Base-by-base conservation (phyloP, 208 protist genomes). In the Herpetomonas muscarum region DNA sequence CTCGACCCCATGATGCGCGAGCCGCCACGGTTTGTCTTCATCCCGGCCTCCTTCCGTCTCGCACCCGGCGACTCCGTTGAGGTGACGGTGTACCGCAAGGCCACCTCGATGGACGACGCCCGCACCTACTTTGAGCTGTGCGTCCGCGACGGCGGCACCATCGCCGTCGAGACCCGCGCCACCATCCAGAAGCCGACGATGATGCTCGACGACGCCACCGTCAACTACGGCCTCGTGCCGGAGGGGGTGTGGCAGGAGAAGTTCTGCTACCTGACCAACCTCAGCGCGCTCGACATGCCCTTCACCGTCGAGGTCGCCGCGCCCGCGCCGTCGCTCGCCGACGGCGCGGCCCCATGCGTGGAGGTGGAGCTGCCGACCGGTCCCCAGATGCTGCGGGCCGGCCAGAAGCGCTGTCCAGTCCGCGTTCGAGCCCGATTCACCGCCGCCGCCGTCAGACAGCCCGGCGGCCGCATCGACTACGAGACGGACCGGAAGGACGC, bases 111-210 rank as follows among this genome's bases (percentile, higher is more conserved):
- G 13, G 78, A 79, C n/a, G 85, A 90, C 32, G 72, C 79, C 54
- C 81, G 92, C 67, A 87, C 81, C n/a, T 92, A 87, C 64, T 92
- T 95, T 67, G 85, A 92, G 64, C 67, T 92, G n/a, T 71, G 74
- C 5, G 80, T 94, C 22, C 79, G 74, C n/a, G 78, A 76, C 31
- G 87, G 83, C 42, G 74, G 64, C 21, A 80, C 76, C 21, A 59
- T 91, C 45, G 85, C 82, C 9, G 80, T 95, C 36, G 88, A 92
- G 64, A 92, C 85, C 13, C 81, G 79, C 49, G 88, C 88, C 24
- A 89, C 76, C 24, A 88, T 95, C 44, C 85, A 95, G 77, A 54
- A 67, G 42, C 67, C 83, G 15, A 72, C 70, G 34, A 61, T 92
- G 37, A 50, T 86, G 52, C 45, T 92, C 17, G 67, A 88, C 48